These are phyloP conservation scores for Sistotremastrum suecicum DNA, from an alignment of 768 basidiomycete species.

Conservation along the genomic window DNA sequence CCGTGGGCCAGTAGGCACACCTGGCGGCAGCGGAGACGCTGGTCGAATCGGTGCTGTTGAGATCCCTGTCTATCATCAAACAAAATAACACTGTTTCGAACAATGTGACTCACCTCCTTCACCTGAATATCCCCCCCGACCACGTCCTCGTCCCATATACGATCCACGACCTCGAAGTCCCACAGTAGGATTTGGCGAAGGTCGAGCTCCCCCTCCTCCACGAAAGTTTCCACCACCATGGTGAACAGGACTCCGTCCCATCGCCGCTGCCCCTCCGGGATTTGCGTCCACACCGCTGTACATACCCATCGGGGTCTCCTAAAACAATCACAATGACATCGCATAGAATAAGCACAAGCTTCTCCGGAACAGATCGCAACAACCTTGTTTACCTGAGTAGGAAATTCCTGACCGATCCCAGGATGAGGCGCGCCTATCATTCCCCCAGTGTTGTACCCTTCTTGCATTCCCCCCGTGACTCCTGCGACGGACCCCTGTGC, in stretches of 20 bases:
- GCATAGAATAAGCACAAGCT: no score
- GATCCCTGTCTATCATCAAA: conserved; percentile 3
- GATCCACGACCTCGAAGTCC: conserved; percentile 29
- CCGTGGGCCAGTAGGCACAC: conserved; percentile 76
- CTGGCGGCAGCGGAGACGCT: conserved; percentile 74
- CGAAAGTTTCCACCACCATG: conserved; percentile 1
- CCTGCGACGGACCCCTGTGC: no score
- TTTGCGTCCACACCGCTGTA: conserved; percentile 3
- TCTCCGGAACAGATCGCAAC: no score
- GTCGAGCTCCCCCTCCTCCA: conserved; percentile 2
- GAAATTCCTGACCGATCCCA: no score
- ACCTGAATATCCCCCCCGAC: conserved; percentile 21
- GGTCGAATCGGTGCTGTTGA: conserved; percentile 53
- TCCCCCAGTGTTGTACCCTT: no score
- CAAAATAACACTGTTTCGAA: background rate
- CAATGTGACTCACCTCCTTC: conserved; percentile 24
- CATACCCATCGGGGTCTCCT: conserved; percentile 2
- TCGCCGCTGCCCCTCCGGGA: conserved; percentile 1
- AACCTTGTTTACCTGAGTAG: no score
- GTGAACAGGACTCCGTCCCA: conserved; percentile 1
- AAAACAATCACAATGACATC: background rate
- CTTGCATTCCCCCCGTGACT: no score
- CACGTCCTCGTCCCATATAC: conserved; percentile 22
- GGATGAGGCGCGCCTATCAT: no score
- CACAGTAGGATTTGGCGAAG: conserved; percentile 5